Base-by-base conservation (phyloP, 2,329 filamentous ascomycete genomes). In the Paraphaeosphaeria sporulosa region DNA sequence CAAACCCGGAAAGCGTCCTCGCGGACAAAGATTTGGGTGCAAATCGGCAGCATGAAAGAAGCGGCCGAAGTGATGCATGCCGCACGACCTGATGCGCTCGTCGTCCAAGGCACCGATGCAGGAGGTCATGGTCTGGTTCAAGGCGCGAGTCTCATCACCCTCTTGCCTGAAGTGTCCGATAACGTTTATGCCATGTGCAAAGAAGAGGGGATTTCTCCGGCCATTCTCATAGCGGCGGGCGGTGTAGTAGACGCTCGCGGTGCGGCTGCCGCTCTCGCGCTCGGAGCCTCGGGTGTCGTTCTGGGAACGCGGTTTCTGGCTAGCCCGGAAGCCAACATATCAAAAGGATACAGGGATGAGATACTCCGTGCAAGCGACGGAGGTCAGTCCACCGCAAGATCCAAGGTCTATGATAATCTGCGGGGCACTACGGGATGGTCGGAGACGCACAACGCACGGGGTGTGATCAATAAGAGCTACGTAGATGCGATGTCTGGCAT, bases 291-390 rank as follows among this genome's bases (percentile, higher is more conserved):
- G 0, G 89, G 86, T 0, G 81, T 83, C 0, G 85, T 82, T 0
- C 81, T 91, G 79, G 89, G 89, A 0, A 91, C 89, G 0, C 81
- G 87, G 8, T 88, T 90, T 58, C 81, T 91, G 0, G 87, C 86
- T 1, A 67, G 76, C 1, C 71, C 72, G 0, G 85, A 87, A 68
- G 81, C 83, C 1, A 71, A 75, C 32, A 79, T 85, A 8, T 71
- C 78, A 3, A 69, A 77, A 12, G 84, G 83, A 0, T 86, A 86
- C 64, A 74, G 75, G 59, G 68, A 80, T 17, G 82, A 81, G 17
- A 73, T 87, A 0, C 34, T 87, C 0, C 61, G 73, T 0, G 80
- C 81, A 4, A 71, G 55, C 0, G 85, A 87, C 70, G 85, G 85
- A 1, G 85, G 85, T 0, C 73, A 81, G 48, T 80, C 64, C n/a